Conservation (phyloP, 805 yeast genomes). For the Isabelozyma gotoi region DNA sequence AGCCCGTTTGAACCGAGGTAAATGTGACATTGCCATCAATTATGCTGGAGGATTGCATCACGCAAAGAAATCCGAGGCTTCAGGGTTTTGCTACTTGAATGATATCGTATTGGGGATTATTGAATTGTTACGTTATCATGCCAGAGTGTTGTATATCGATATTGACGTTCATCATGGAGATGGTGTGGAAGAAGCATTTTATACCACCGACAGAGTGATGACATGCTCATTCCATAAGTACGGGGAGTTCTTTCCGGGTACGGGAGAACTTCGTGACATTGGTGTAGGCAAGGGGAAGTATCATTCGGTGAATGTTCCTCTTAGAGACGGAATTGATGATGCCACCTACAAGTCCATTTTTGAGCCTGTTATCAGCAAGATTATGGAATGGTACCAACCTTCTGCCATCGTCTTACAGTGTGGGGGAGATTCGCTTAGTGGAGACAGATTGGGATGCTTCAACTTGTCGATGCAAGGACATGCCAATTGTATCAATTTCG, state of each 20-base stretch:
- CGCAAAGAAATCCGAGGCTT: constrained; percentile 94
- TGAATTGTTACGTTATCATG: constrained; percentile 83
- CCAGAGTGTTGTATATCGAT: constrained; percentile 89
- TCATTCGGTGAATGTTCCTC: constrained; percentile 86
- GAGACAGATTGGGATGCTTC: constrained; percentile 94
- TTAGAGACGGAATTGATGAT: constrained; percentile 96
- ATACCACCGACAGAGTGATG: constrained; percentile 94
- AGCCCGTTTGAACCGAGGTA: constrained; percentile 78
- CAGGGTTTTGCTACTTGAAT: constrained; percentile 93
- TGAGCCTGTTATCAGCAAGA: constrained; percentile 80
- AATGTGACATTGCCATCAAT: constrained; percentile 92
- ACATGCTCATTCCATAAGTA: constrained; percentile 94
- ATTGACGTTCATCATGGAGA: constrained; percentile 98
- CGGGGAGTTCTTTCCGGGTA: constrained; percentile 97
- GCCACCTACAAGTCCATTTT: constrained; percentile 79
- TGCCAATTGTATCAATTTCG: constrained; percentile 91
- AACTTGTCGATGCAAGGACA: constrained; percentile 92
- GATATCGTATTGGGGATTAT: constrained; percentile 90
- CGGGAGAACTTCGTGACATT: constrained; percentile 87
- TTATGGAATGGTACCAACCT: constrained; percentile 88
- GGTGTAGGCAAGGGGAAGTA: constrained; percentile 92
- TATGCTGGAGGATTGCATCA: constrained; percentile 98
- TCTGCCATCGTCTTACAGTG: constrained; percentile 96
- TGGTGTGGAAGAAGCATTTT: constrained; percentile 97
- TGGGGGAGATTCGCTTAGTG: constrained; percentile 96